Evolutionary conservation across 768 basidiomycete species (phyloP), one percentile per base, ranked within the genome.

Genomic region (Kwoniella newhampshirensis): DNA sequence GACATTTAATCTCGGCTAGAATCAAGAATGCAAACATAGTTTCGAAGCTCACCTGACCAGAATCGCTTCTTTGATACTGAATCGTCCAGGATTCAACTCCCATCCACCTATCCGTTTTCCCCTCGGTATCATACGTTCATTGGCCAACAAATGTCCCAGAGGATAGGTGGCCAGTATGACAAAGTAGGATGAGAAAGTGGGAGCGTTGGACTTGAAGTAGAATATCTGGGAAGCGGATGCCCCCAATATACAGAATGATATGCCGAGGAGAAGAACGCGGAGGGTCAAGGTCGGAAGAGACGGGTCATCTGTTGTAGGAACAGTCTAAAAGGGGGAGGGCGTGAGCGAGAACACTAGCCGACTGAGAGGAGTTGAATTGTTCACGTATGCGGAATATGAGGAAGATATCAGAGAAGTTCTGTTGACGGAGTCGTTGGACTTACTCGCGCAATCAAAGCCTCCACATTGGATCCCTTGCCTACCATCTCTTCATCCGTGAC

Each of bases 181-280:
- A 51, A 77, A 78, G 57, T 75, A 77, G 11, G 57, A 57, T 8
- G 71, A 74, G 53, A 75, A 74, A 11, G 57, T 43, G 4, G 74
- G 73, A 4, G 73, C 70, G 45, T 73, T 75, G 13, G 65, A 62
- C 43, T 75, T 77, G 70, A 77, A 77, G 62, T 76, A 75, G 55
- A 75, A 75, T 6, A 75, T 61, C 57, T 73, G 62, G 20, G 75
- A 74, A 0, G 75, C 70, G 4, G 67, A 68, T 5, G 77, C 75
- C 4, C 75, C 77, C 0, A 75, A 35, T 4, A 74, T 46, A 36
- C 75, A 76, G 62, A 77, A 77, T 2, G 69, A 30, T 1, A 59
- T 57, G 11, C 77, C 77, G 18, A 77, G 64, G 13, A 76, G n/a
- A 13, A 77, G 50, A 21, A 66, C 71, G 15, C 77, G 59, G 4